phyloP scores from a whole-genome alignment of 352 stramenopile genomes.

The Phytopythium mirpurense region DNA sequence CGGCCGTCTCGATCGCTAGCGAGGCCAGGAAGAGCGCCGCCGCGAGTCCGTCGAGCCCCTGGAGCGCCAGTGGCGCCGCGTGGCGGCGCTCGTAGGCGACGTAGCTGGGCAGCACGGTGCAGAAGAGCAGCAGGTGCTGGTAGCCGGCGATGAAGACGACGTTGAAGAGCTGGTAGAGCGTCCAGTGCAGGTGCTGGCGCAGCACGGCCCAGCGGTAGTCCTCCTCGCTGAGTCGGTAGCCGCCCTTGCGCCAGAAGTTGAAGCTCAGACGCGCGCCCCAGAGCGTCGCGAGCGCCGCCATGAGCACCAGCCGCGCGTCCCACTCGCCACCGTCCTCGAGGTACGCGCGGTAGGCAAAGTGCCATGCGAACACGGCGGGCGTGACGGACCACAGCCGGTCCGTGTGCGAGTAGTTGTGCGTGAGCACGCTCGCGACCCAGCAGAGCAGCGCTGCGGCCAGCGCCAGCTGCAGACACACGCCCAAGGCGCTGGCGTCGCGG shows the following conservation, averaged over 20 bases:
- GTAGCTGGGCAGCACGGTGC: slow-evolving; percentile 75
- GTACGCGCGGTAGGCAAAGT: slow-evolving; percentile 55
- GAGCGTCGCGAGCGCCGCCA: slow-evolving; percentile 75
- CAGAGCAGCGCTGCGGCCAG: slow-evolving; percentile 34
- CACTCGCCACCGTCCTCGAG: slow-evolving; percentile 49
- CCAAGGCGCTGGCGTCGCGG: slow-evolving; percentile 27
- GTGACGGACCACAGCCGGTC: slow-evolving; percentile 92
- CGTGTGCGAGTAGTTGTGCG: slow-evolving; percentile 89
- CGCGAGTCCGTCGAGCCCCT: slow-evolving; percentile 45
- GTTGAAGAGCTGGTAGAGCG: slow-evolving; percentile 89
- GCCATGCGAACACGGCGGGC: slow-evolving; percentile 84
- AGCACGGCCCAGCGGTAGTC: slow-evolving; percentile 91
- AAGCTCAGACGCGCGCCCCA: slow-evolving; percentile 88
- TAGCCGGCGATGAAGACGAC: slow-evolving; percentile 89
- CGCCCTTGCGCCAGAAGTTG: slow-evolving; percentile 91
- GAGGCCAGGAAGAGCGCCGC: slow-evolving; percentile 60
- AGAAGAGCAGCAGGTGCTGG: slow-evolving; percentile 84
- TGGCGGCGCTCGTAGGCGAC: slow-evolving; percentile 44
- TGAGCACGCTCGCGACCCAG: slow-evolving; percentile 62
- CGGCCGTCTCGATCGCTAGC: slow-evolving; percentile 76
- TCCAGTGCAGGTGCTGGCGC: slow-evolving; percentile 70
- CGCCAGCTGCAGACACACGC: slow-evolving; percentile 39
- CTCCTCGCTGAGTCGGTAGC: slow-evolving; percentile 86
- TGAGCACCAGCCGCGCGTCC: slow-evolving; percentile 59
- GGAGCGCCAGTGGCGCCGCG: slow-evolving; percentile 41